Conservation (phyloP, 352 stramenopile species). For the Phytopythium delawarense region DNA sequence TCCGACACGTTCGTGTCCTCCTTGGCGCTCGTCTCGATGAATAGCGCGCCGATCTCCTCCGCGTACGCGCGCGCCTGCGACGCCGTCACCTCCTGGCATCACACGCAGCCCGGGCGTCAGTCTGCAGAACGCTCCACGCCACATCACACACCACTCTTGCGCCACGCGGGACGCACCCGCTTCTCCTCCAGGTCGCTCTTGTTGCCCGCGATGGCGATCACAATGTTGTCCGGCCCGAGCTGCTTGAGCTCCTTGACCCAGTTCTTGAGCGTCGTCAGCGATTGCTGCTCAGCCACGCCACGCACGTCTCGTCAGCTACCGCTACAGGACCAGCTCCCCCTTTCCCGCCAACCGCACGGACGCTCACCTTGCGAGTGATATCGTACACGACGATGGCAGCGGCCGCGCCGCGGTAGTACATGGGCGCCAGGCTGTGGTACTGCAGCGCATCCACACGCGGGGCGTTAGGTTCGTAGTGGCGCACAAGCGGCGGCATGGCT, state of each 20-base stretch:
- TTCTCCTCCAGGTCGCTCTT: conserved; percentile 93
- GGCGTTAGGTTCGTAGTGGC: no score
- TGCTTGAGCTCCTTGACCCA: conserved; percentile 94
- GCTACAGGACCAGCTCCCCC: not conserved
- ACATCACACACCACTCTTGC: not conserved
- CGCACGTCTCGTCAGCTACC: not conserved
- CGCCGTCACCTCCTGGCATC: conserved; percentile 73
- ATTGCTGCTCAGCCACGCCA: conserved; percentile 49
- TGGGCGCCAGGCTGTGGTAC: conserved; percentile 96
- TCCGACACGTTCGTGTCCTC: conserved; percentile 92
- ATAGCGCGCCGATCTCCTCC: conserved; percentile 90
- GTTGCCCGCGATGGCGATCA: conserved; percentile 94
- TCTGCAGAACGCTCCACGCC: not conserved
- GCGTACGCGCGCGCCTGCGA: conserved; percentile 87
- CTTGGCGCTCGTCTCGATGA: conserved; percentile 94
- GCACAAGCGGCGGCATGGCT: no score
- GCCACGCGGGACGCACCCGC: conserved; percentile 31
- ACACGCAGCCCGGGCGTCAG: not conserved
- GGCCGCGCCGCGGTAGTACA: conserved; percentile 98
- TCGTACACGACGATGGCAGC: conserved; percentile 98
- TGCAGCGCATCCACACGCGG: conserved; percentile 12
- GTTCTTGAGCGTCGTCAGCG: conserved; percentile 92
- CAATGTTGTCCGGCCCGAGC: conserved; percentile 91
- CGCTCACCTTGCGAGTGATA: conserved; percentile 92
- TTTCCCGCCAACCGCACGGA: conserved; percentile 11